Conservation (phyloP, 2,329 filamentous ascomycete species). For the Trichoderma sp. region DNA sequence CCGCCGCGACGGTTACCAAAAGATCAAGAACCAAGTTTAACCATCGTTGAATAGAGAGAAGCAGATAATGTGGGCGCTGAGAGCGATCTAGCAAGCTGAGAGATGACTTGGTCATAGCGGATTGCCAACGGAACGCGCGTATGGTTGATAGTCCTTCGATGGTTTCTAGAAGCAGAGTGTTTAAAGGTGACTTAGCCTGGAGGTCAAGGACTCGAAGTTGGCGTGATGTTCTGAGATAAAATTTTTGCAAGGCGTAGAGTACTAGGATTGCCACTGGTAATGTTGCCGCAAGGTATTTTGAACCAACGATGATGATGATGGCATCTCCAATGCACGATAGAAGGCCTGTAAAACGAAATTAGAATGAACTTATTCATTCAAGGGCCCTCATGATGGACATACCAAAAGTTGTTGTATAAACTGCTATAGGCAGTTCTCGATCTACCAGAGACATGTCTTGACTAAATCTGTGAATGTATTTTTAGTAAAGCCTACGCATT, state of each 20-base stretch:
- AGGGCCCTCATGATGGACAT: conserved; percentile 34
- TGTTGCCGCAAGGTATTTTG: conserved; percentile 43
- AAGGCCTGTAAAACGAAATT: background rate
- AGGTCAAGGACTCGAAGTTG: conserved; percentile 38
- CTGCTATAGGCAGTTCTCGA: conserved; percentile 33
- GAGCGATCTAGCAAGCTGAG: conserved; percentile 44
- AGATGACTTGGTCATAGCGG: conserved; percentile 38
- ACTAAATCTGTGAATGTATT: conserved; percentile 31
- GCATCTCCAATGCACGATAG: background rate
- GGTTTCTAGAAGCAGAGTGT: conserved; percentile 40
- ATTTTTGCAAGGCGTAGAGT: conserved; percentile 28
- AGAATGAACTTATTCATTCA: background rate
- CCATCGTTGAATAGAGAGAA: conserved; percentile 51
- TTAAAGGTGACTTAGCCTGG: conserved; percentile 36
- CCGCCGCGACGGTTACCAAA: conserved; percentile 28
- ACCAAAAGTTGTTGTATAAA: conserved; percentile 32
- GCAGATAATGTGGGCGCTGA: conserved; percentile 50
- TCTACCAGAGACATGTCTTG: conserved; percentile 41
- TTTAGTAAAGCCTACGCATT: background rate
- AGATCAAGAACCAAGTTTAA: conserved; percentile 47
- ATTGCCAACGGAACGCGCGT: conserved; percentile 48
- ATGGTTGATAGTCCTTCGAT: conserved; percentile 47
- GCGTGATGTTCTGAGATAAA: conserved; percentile 36
- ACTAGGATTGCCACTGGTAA: conserved; percentile 39
- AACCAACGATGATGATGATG: conserved; percentile 20